These are phyloP conservation scores for Penicillium sp. DNA, from an alignment of 2,329 filamentous ascomycete species.

Conservation along the genomic window DNA sequence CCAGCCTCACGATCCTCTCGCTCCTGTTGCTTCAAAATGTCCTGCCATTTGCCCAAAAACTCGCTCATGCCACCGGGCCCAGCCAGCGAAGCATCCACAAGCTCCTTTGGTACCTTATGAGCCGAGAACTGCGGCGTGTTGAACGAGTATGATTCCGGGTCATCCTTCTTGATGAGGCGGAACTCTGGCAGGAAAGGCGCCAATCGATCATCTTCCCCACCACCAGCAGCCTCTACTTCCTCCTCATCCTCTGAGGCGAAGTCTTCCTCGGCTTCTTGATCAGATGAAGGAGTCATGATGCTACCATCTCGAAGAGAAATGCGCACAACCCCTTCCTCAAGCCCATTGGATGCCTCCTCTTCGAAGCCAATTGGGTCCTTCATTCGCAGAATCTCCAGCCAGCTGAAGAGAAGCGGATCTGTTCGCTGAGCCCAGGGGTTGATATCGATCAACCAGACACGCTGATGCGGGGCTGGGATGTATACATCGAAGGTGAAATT, in stretches of 20 bases:
- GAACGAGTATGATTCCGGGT: conserved; percentile 87
- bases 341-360: conserved; percentile 34
- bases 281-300: conserved; percentile 10
- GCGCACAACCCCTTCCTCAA: conserved; percentile 37
- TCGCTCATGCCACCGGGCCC: conserved; percentile 78
- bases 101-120: conserved; percentile 91
- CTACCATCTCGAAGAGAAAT: conserved; percentile 34
- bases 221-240: conserved; percentile 43
- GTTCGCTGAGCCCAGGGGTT: conserved; percentile 93
- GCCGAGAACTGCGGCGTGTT: conserved; percentile 86
- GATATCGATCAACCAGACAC: conserved; percentile 86
- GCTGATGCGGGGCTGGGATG: conserved; percentile 72
- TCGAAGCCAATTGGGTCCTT: conserved; percentile 47
- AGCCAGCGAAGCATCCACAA: conserved; percentile 69
- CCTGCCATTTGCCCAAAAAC: conserved; percentile 75
- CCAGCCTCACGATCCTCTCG: conserved; percentile 39
- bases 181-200: conserved; percentile 71
- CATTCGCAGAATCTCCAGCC: conserved; percentile 80
- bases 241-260: conserved; percentile 28
- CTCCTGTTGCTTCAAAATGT: conserved; percentile 51
- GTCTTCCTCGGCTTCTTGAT: conserved; percentile 28
- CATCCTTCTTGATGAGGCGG: conserved; percentile 76
- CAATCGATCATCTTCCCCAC: conserved; percentile 54
- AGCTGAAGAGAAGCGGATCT: conserved; percentile 85
- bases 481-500: conserved; percentile 93